These are phyloP conservation scores for Pelargonium australe DNA, from an alignment of 441 rosid species.

Conservation along the genomic window DNA sequence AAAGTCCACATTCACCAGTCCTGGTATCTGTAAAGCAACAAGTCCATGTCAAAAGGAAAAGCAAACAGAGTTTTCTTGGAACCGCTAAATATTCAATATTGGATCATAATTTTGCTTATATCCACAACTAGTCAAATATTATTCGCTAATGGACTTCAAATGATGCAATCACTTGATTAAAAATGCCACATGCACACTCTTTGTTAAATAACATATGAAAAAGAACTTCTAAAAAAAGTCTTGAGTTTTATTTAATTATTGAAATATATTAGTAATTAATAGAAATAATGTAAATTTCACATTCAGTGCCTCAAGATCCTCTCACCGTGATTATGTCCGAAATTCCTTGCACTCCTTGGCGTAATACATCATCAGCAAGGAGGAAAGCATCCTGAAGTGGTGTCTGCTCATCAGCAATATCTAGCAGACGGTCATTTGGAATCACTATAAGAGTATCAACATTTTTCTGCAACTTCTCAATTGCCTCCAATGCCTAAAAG, in stretches of 20 bases:
- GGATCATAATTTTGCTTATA: too few relatives aligned
- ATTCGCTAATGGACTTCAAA: neutral
- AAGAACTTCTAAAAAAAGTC: neutral
- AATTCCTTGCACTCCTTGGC: conserved; percentile 98
- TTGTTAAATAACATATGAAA: neutral
- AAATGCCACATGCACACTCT: neutral
- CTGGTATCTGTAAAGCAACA: conserved; percentile 67
- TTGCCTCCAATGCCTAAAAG: conserved; percentile 79
- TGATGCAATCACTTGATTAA: neutral
- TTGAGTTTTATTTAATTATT: neutral
- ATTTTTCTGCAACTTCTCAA: conserved; percentile 85
- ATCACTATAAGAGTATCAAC: conserved; percentile 92
- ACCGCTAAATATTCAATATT: too few relatives aligned
- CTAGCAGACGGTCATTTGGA: conserved; percentile 92
- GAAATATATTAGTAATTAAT: neutral
- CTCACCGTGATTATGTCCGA: conserved; percentile 89
- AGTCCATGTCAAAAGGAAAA: neutral
- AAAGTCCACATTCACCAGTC: conserved; percentile 92
- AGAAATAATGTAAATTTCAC: neutral
- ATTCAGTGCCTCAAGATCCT: conserved; percentile 12
- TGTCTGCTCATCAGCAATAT: conserved; percentile 95
- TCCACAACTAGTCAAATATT: neutral
- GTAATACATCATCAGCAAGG: conserved; percentile 94
- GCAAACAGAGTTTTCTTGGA: neutral
- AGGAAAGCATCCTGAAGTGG: conserved; percentile 97